Evolutionary conservation across 192 early-diverging fungal genomes (phyloP).

Genomic region (Powellomyces hirtus): DNA sequence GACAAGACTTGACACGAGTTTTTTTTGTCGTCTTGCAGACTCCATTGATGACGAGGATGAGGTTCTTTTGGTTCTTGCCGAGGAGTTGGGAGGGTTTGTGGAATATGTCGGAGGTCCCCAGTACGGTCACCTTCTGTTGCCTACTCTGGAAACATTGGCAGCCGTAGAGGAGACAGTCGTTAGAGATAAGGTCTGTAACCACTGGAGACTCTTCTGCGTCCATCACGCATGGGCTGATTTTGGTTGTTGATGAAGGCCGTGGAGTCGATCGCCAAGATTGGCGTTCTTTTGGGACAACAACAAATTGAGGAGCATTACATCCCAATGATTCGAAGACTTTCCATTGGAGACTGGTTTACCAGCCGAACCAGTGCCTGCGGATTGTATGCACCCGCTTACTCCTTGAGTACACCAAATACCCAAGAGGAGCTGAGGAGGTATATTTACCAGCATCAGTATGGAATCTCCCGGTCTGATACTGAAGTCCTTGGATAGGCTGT

Average conservation of each 20-base stretch:
- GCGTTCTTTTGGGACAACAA: slow-evolving; percentile 62
- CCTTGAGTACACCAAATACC: slow-evolving; percentile 62
- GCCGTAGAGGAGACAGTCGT: slow-evolving; percentile 98
- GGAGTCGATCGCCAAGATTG: slow-evolving; percentile 86
- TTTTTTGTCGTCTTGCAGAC: too few relatives aligned
- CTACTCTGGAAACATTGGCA: slow-evolving; percentile 94
- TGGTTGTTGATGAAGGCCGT: slow-evolving; percentile 85
- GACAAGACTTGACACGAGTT: too few relatives aligned
- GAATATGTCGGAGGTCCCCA: slow-evolving; percentile 89
- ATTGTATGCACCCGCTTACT: slow-evolving; percentile 84
- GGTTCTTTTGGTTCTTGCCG: slow-evolving; percentile 87
- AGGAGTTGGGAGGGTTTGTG: slow-evolving; percentile 90
- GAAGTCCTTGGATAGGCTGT: slow-evolving; percentile 51
- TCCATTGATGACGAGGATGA: slow-evolving; percentile 99
- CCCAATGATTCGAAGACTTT: slow-evolving; percentile 88
- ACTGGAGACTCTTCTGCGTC: too few relatives aligned
- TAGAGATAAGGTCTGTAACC: slow-evolving; percentile 98
- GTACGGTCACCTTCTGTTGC: slow-evolving; percentile 80
- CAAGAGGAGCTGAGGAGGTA: slow-evolving; percentile 87
- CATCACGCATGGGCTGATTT: too few relatives aligned
- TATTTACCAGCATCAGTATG: too few relatives aligned
- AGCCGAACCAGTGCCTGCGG: slow-evolving; percentile 91
- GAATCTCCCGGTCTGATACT: too few relatives aligned
- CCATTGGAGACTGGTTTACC: slow-evolving; percentile 97
- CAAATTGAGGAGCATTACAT: slow-evolving; percentile 90